Percentiles rank a stretch among this genome's conserved stretches.
Evolutionary conservation across 129 eudicot species (phyloP).

Genomic region (Helichrysum umbraculigerum): DNA sequence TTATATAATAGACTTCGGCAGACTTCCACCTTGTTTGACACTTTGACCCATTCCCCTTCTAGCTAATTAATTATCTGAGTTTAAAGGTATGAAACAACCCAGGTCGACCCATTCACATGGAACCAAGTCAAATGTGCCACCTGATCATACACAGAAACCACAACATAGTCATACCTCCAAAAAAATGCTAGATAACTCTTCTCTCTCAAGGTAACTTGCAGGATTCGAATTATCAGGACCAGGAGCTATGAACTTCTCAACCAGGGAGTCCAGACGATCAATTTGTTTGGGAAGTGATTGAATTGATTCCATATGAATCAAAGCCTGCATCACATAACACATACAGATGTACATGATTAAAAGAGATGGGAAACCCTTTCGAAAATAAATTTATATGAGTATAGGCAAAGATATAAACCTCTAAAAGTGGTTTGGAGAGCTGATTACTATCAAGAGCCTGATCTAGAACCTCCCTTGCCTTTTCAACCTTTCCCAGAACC

Average conservation of each 20-base stretch:
- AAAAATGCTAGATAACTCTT: conserved; percentile 90
- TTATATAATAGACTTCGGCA: not conserved
- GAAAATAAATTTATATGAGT: not conserved
- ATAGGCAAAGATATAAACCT: conserved; percentile 51
- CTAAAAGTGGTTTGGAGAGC: conserved; percentile 85
- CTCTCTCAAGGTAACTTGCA: conserved; percentile 73
- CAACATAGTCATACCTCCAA: conserved; percentile 58
- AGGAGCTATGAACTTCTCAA: conserved; percentile 74
- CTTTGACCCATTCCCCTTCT: not conserved
- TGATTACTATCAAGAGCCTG: conserved; percentile 72
- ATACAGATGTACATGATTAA: conserved; percentile 9
- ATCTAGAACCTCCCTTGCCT: conserved; percentile 84
- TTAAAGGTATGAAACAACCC: not conserved
- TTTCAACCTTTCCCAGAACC: conserved; percentile 82
- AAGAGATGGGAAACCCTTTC: not conserved
- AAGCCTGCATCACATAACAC: conserved; percentile 55
- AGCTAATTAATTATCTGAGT: not conserved
- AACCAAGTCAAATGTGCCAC: not conserved
- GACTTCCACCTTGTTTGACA: not conserved
- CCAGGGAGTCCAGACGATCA: conserved; percentile 74
- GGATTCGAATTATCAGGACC: conserved; percentile 52
- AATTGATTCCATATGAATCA: conserved; percentile 85
- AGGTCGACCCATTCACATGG: not conserved
- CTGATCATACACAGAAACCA: not conserved
- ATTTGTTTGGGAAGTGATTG: conserved; percentile 69